A percentile compares a stretch with the other conserved stretches of the same genome.
Conservation (phyloP, 345 rosid species). For the Salix viminalis region DNA sequence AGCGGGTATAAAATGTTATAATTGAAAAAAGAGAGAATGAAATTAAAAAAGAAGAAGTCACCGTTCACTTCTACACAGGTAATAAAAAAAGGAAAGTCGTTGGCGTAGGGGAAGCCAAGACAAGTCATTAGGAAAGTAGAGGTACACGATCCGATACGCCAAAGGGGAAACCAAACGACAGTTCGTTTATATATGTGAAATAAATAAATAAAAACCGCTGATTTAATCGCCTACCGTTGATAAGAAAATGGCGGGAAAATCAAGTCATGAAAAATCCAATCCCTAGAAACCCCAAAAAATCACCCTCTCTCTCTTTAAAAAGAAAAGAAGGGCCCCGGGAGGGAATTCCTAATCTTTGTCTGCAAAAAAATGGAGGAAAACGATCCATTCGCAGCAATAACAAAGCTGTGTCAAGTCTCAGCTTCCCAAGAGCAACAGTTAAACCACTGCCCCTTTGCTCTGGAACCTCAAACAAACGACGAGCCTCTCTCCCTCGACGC, state of each 20-base stretch:
- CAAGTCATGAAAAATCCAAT: not conserved
- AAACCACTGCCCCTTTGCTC: conserved; percentile 9
- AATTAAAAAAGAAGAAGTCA: too few relatives aligned
- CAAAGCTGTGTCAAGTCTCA: conserved; percentile 17
- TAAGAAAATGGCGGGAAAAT: conserved; percentile 13
- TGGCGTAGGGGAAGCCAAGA: too few relatives aligned
- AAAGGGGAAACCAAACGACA: not conserved
- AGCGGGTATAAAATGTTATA: too few relatives aligned
- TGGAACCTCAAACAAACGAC: conserved; percentile 8
- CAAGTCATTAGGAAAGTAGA: too few relatives aligned
- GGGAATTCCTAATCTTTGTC: not conserved
- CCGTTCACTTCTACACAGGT: too few relatives aligned
- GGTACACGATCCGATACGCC: too few relatives aligned
- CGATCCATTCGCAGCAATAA: conserved; percentile 30
- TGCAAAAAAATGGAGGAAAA: not conserved
- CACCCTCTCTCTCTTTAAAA: not conserved
- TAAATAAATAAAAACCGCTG: not conserved
- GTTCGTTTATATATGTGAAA: not conserved
- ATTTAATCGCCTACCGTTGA: not conserved
- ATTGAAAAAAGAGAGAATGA: too few relatives aligned
- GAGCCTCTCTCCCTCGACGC: not conserved
- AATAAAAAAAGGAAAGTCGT: too few relatives aligned
- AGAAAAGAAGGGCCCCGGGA: not conserved
- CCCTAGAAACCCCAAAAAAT: not conserved
- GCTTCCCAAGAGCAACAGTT: conserved; percentile 23